Evolutionary conservation across 2,329 filamentous ascomycete genomes (phyloP).

Genomic region (Xylariaceae sp.): DNA sequence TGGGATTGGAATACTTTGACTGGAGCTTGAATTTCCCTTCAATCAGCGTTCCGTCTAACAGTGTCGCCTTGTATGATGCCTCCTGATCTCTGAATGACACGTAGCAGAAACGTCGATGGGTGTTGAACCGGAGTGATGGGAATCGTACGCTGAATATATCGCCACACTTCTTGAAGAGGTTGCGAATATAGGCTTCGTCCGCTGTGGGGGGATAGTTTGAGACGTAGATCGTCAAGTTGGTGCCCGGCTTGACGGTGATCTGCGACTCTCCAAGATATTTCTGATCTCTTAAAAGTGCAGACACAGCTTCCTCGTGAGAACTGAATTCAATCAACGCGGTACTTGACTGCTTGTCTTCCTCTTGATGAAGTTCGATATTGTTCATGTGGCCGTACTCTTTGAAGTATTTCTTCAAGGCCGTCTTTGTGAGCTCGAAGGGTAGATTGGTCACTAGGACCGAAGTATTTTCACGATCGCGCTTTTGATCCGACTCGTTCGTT

Average conservation of each 20-base stretch:
- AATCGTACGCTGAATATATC: constrained; percentile 82
- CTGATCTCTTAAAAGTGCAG: constrained; percentile 75
- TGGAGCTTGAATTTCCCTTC: constrained; percentile 66
- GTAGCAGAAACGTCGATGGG: constrained; percentile 90
- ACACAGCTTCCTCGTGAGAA: constrained; percentile 71
- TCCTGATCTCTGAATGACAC: constrained; percentile 73
- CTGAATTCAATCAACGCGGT: constrained; percentile 84
- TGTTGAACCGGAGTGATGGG: constrained; percentile 86
- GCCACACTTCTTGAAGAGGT: constrained; percentile 70
- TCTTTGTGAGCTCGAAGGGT: constrained; percentile 64
- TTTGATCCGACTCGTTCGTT: constrained; percentile 43
- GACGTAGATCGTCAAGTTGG: constrained; percentile 79
- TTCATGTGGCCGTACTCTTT: constrained; percentile 84
- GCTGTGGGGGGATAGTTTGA: constrained; percentile 82
- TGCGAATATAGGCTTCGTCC: constrained; percentile 65
- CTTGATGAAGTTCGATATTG: constrained; percentile 64
- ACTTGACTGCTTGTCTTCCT: constrained; percentile 56
- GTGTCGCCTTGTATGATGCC: constrained; percentile 67
- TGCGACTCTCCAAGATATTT: constrained; percentile 72
- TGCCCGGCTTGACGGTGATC: constrained; percentile 70
- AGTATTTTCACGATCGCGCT: constrained; percentile 86
- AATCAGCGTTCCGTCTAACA: constrained; percentile 67
- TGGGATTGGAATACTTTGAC: constrained; percentile 81
- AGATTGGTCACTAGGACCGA: constrained; percentile 78
- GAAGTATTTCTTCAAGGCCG: constrained; percentile 82